Conservation (phyloP, 306 rosid species). For the Inga oerstediana region DNA sequence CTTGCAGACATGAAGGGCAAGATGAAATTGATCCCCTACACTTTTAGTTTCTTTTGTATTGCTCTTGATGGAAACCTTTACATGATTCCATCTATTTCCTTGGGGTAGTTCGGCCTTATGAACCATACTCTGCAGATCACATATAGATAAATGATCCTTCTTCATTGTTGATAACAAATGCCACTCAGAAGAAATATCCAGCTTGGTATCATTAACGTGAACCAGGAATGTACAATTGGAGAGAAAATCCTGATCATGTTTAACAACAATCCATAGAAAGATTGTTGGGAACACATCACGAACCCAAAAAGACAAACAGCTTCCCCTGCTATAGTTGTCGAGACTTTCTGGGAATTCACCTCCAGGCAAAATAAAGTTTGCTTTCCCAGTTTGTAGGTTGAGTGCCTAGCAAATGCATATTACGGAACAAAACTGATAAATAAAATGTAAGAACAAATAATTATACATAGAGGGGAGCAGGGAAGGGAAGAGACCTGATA, state of each 20-base stretch:
- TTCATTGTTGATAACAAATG: neutral
- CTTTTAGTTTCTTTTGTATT: neutral
- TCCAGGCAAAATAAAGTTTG: neutral
- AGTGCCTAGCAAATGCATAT: neutral
- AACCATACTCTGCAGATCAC: neutral
- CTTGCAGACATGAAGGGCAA: neutral
- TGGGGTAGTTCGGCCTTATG: neutral
- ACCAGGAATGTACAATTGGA: neutral
- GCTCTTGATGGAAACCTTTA: neutral
- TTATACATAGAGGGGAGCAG: neutral
- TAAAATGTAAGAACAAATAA: neutral
- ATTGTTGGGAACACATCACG: neutral
- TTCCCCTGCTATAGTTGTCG: neutral
- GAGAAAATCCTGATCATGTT: neutral
- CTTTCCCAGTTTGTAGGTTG: neutral
- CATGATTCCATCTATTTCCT: neutral
- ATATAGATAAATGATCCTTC: neutral
- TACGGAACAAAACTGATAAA: neutral
- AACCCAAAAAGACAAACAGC: neutral
- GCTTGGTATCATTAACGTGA: neutral
- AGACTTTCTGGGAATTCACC: neutral
- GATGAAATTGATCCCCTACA: neutral
- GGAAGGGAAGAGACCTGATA: neutral
- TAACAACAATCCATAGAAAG: neutral
- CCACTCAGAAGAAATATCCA: neutral